These are phyloP conservation scores for Triticum urartu DNA, from an alignment of 176 grass and related monocot genomes.

Conservation along the genomic window DNA sequence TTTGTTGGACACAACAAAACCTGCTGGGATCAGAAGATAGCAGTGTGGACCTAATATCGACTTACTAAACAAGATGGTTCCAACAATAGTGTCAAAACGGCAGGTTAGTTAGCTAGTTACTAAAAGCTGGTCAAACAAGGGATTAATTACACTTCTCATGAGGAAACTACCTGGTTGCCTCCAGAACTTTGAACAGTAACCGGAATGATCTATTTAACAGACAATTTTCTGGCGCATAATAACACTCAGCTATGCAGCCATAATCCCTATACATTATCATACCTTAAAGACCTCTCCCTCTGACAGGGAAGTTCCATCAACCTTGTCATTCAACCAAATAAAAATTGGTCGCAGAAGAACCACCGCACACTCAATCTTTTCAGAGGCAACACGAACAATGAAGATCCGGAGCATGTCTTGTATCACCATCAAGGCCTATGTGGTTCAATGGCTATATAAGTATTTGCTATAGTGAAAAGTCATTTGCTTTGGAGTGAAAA, in stretches of 20 bases:
- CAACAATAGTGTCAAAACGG: background rate
- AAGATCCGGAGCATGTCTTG: conserved; percentile 98
- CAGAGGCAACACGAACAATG: conserved; percentile 72
- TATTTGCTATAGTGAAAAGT: conserved; percentile 13
- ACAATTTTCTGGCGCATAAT: background rate
- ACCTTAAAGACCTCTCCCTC: conserved; percentile 82
- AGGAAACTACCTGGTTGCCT: background rate
- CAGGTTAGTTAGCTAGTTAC: background rate
- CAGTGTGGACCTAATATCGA: conserved; percentile 1
- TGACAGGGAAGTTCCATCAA: conserved; percentile 63
- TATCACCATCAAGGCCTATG: conserved; percentile 76
- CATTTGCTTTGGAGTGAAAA: conserved; percentile 17
- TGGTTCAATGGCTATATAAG: conserved; percentile 18
- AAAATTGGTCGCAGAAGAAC: conserved; percentile 80
- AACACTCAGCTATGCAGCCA: background rate
- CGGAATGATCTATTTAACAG: background rate
- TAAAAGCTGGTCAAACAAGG: conserved; percentile 3
- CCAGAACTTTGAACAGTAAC: conserved; percentile 2
- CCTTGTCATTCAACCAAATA: conserved; percentile 72
- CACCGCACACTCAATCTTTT: conserved; percentile 79
- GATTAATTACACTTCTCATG: background rate
- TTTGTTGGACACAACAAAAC: background rate
- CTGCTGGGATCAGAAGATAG: background rate
- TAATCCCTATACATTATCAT: conserved; percentile 12
- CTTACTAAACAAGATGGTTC: background rate